Evolutionary conservation across 2,329 filamentous ascomycete genomes (phyloP).

Genomic region (Pseudogymnoascus sp.): DNA sequence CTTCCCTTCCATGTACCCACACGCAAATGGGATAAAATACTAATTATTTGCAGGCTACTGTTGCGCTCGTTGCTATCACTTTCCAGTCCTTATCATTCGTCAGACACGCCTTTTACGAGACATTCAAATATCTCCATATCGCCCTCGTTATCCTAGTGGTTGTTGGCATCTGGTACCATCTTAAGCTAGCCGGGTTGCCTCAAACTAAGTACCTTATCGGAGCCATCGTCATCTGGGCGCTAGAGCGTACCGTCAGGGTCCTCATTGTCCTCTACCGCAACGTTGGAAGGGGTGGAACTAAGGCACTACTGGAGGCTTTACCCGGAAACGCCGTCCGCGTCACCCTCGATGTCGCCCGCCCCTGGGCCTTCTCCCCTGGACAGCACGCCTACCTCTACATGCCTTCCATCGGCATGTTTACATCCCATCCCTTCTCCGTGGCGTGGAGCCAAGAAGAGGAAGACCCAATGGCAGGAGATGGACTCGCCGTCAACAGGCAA

Average conservation of each 20-base stretch:
- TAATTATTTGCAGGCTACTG: slow-evolving; percentile 38
- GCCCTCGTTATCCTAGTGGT: slow-evolving; percentile 50
- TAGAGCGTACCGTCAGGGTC: slow-evolving; percentile 54
- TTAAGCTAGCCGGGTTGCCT: slow-evolving; percentile 44
- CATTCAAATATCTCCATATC: slow-evolving; percentile 67
- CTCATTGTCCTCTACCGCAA: slow-evolving; percentile 57
- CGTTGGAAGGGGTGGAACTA: slow-evolving; percentile 56
- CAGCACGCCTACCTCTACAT: slow-evolving; percentile 77
- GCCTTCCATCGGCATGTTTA: slow-evolving; percentile 61
- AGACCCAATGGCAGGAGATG: slow-evolving; percentile 41
- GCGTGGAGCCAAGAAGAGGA: slow-evolving; percentile 66
- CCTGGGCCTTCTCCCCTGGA: slow-evolving; percentile 67
- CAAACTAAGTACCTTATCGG: slow-evolving; percentile 52
- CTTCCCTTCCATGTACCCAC: slow-evolving; percentile 12
- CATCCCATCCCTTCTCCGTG: slow-evolving; percentile 72
- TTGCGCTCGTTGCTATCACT: slow-evolving; percentile 53
- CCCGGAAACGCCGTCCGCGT: slow-evolving; percentile 68
- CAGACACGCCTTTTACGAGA: slow-evolving; percentile 72
- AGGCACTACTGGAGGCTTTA: slow-evolving; percentile 63
- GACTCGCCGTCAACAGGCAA: slow-evolving; percentile 48
- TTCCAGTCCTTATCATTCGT: slow-evolving; percentile 63
- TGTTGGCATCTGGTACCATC: slow-evolving; percentile 59
- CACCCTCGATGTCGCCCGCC: slow-evolving; percentile 64
- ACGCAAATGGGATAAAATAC: not conserved
- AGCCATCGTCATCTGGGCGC: slow-evolving; percentile 57